Evolutionary conservation across 2,329 filamentous ascomycete species (phyloP), one percentile per base, ranked within the genome.

Genomic region (Venturia pyrina): DNA sequence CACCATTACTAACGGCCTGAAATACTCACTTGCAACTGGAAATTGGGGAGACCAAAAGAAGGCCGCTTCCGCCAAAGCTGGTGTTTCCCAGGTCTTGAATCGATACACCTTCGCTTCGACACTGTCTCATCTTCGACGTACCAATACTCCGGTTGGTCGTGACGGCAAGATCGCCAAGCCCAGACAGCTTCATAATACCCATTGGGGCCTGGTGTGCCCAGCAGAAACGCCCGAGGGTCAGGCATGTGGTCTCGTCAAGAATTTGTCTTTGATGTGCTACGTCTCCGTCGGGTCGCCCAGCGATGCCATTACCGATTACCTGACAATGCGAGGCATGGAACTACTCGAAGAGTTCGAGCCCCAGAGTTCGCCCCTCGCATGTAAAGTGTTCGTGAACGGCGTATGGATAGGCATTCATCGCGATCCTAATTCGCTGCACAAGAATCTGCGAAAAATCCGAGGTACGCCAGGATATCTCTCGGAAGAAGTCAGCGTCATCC

Each of bases 41-140:
- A 99, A 99, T 78, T 99, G 95, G 96, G 96, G 95, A 73, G 95
- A 99, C 70, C 95, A 99, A 81, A 99, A 98, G 84, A 99, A 98
- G 81, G 93, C 95, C 24, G 90, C 90, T 72, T 93, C 89, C 71
- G 91, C 93, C 1, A 98, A 96, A 69, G 95, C 95, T 60, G 96
- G 95, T 83, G 95, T 99, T 60, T 98, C 93, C 61, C 95, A 99
- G 79, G 96, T 99, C 78, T 80, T 99, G 73, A 99, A 97, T 80
- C 87, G 95, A 75, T 99, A 98, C 76, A 98, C 96, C 0, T 99
- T 97, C 74, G 88, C 95, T 19, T 99, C 96, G 50, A 98, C 93
- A 0, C 79, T 99, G 56, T 99, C 95, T 21, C 96, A 99, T 88
- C 84, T 99, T 78, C 88, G 96, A 72, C 88, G 95, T 73, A 99